Conservation (phyloP, 805 yeast species). For the Suhomyces tanzawaensis region DNA sequence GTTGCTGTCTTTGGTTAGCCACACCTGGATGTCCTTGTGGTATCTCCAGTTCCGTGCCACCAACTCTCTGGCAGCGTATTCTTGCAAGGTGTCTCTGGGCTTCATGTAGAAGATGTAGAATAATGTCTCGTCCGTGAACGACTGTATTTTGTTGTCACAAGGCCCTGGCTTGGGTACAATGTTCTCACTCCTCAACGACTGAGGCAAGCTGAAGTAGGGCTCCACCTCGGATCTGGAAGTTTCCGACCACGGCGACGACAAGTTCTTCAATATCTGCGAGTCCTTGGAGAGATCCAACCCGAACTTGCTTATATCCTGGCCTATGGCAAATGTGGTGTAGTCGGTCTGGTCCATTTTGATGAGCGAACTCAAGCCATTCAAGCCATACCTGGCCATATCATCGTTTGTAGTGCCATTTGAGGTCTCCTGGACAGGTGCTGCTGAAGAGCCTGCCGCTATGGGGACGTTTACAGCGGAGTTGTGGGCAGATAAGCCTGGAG, state of each 20-base stretch:
- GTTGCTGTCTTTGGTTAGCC: conserved; percentile 92
- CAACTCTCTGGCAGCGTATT: conserved; percentile 87
- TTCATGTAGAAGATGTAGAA: conserved; percentile 91
- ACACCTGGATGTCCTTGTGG: conserved; percentile 91
- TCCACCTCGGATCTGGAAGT: conserved; percentile 87
- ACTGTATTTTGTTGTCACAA: conserved; percentile 49
- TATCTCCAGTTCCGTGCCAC: conserved; percentile 95
- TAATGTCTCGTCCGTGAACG: conserved; percentile 85
- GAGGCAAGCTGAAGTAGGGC: conserved; percentile 72
- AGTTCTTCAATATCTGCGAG: conserved; percentile 54
- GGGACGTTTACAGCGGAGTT: conserved; percentile 1
- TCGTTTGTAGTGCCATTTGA: conserved; percentile 10
- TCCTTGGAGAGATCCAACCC: conserved; percentile 58
- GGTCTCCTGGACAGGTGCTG: background rate
- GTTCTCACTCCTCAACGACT: conserved; percentile 29
- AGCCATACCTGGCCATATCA: conserved; percentile 64
- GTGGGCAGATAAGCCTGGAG: conserved; percentile 24
- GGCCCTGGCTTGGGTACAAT: conserved; percentile 42
- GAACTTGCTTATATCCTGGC: conserved; percentile 66
- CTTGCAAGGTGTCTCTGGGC: conserved; percentile 91
- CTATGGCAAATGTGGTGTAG: conserved; percentile 64
- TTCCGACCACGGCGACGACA: conserved; percentile 95
- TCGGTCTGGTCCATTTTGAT: conserved; percentile 63
- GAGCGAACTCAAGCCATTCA: conserved; percentile 60
- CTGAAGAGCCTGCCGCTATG: background rate